Conservation (phyloP, 805 yeast species). For the Schizosaccharomyces octosporus region DNA sequence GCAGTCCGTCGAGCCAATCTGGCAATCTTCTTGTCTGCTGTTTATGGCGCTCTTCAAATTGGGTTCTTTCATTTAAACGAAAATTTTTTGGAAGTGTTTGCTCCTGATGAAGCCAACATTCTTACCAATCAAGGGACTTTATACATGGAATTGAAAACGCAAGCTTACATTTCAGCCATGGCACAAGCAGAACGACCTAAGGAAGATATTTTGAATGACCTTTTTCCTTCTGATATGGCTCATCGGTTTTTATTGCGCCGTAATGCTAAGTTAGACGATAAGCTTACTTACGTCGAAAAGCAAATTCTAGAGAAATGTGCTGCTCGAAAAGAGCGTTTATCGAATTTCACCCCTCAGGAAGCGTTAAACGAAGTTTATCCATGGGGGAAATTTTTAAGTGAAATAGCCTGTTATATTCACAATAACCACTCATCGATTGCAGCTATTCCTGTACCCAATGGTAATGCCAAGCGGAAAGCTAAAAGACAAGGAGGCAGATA, state of each 20-base stretch:
- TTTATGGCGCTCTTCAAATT: slow-evolving; percentile 59
- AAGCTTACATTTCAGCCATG: slow-evolving; percentile 75
- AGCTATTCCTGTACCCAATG: not conserved
- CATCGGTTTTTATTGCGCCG: slow-evolving; percentile 16
- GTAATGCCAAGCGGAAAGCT: not conserved
- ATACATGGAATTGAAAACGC: slow-evolving; percentile 74
- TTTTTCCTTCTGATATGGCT: slow-evolving; percentile 46
- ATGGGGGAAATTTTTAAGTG: not conserved
- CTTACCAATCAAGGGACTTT: slow-evolving; percentile 53
- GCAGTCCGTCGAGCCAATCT: slow-evolving; percentile 65
- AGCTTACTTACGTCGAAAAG: not conserved
- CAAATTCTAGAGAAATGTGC: not conserved
- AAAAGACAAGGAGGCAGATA: not conserved
- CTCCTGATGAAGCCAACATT: slow-evolving; percentile 43
- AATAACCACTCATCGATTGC: not conserved
- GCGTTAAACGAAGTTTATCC: not conserved
- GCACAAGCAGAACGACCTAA: slow-evolving; percentile 33
- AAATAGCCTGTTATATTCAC: not conserved
- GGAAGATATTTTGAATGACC: slow-evolving; percentile 43
- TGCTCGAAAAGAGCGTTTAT: not conserved
- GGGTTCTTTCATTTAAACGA: slow-evolving; percentile 75
- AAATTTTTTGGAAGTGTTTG: slow-evolving; percentile 63
- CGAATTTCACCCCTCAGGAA: not conserved
- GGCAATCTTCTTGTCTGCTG: slow-evolving; percentile 70
- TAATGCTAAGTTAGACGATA: not conserved